These are phyloP conservation scores for Hypoxylon sp. DNA, from an alignment of 2,329 filamentous ascomycete species.

Conservation along the genomic window DNA sequence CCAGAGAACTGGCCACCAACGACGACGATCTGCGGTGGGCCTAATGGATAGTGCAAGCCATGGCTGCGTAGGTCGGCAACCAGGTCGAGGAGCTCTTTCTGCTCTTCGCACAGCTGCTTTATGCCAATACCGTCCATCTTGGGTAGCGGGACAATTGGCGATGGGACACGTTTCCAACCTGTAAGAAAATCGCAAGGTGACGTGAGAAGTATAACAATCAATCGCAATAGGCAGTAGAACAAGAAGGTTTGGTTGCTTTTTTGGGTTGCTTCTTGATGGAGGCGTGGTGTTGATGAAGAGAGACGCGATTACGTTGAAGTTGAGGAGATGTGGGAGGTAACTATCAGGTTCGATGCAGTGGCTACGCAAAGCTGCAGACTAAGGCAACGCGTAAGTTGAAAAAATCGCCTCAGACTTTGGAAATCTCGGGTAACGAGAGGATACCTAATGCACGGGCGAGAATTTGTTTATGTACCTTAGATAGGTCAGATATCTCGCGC, in stretches of 20 bases:
- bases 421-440: not conserved
- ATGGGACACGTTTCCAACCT: not conserved
- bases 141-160: slow-evolving; percentile 23
- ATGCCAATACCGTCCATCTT: slow-evolving; percentile 52
- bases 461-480: not conserved
- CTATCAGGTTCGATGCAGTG: not conserved
- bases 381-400: not conserved
- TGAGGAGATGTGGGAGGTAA: not conserved
- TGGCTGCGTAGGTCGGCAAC: slow-evolving; percentile 65
- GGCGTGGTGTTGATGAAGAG: not conserved
- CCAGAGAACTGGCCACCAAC: slow-evolving; percentile 71
- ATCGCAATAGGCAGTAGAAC: not conserved
- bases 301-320: not conserved
- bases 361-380: not conserved
- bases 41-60: slow-evolving; percentile 61
- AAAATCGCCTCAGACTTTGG: not conserved
- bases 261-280: not conserved
- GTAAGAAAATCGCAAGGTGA: not conserved
- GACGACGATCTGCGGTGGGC: slow-evolving; percentile 68
- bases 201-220: not conserved
- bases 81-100: slow-evolving; percentile 63
- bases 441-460: not conserved
- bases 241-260: not conserved
- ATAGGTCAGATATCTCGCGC: no score
- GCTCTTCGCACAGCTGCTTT: slow-evolving; percentile 58